Evolutionary conservation across 306 rosid species (phyloP), one percentile per base, ranked within the genome.

Genomic region (Chamaecrista fasciculata): DNA sequence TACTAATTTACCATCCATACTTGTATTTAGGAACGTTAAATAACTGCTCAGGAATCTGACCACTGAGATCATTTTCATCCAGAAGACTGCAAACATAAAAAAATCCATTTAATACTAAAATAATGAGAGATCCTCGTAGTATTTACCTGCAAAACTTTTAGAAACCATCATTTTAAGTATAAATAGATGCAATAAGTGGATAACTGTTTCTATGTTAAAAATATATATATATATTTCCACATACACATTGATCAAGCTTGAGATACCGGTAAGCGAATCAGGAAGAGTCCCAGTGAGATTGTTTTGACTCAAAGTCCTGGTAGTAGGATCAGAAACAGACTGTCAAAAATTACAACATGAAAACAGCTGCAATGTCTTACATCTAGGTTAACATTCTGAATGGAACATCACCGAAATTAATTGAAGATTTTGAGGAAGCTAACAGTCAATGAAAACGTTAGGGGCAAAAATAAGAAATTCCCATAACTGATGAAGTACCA

Each of bases 261-360:
- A 81, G 71, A 91, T 73, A 78, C 62, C 69, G 66, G 83, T 80
- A 71, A 95, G 80, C 58, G 99, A 89, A 64, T 81, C 92, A 9
- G 99, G 99, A 78, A 95, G 86, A 11, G 70, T 82, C 69, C 97
- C 97, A 60, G 43, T 81, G 72, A 95, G 86, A 77, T 75, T 82
- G 83, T 95, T 95, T 60, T 83, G 86, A 84, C 87, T 87, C 80
- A 95, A 78, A 70, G 86, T 84, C 89, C 99, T 95, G 92, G 80
- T 73, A 63, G 53, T 76, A 81, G 24, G 51, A 66, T 19, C 62
- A 70, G 73, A 68, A 50, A 31, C 11, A 58, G 47, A 37, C 37
- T 34, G 74, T 70, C 46, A 81, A 72, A 19, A 48, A 79, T 39
- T 69, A 40, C 53, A 83, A 15, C 6, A 37, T 47, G 28, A 62